phyloP scores from a whole-genome alignment of 208 protist species.

The Wallacemonas sp. region DNA sequence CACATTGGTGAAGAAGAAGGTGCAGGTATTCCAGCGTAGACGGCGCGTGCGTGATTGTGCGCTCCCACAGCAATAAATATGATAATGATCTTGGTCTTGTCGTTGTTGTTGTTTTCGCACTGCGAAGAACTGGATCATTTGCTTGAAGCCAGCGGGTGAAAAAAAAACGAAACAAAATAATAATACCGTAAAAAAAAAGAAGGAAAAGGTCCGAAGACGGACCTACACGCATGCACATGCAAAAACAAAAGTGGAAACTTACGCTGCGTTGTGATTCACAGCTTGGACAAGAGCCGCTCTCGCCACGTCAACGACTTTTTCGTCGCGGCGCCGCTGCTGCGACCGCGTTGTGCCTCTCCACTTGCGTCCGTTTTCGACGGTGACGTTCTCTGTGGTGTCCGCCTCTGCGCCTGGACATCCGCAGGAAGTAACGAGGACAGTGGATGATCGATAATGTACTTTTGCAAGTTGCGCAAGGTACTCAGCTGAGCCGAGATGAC shows the following conservation, averaged over 20 bases:
- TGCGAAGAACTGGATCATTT: not conserved
- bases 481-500: conserved; percentile 60
- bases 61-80: no score
- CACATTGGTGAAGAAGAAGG: not conserved
- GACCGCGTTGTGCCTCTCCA: not conserved
- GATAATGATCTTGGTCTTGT: no score
- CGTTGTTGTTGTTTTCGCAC: no score
- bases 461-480: conserved; percentile 45
- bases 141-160: not conserved
- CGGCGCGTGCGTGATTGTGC: not conserved
- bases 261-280: no score
- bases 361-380: not conserved
- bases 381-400: not conserved
- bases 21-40: not conserved
- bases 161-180: not conserved
- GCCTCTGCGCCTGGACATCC: not conserved
- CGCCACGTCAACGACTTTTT: conserved; percentile 10
- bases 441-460: conserved; percentile 46
- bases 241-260: conserved; percentile 9
- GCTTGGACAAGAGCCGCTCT: conserved; percentile 14
- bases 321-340: not conserved
- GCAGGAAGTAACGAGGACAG: conserved; percentile 19
- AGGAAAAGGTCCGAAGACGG: no score
- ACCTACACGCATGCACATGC: no score
- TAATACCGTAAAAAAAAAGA: conserved; percentile 16